Evolutionary conservation across 306 rosid species (phyloP).

Genomic region (Astragalus membranaceus): DNA sequence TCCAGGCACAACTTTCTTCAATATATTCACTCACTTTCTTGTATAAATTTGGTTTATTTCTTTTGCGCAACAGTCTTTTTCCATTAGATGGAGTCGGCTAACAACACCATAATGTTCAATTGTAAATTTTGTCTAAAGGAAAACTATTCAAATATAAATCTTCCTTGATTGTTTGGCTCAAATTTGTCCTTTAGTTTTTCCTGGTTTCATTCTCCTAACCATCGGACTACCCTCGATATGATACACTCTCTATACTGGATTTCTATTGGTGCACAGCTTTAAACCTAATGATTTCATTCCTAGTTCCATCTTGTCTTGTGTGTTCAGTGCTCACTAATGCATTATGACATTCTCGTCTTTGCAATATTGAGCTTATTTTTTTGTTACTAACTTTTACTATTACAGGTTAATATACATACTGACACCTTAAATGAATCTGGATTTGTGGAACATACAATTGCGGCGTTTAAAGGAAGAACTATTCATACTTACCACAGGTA

Average conservation of each 20-base stretch:
- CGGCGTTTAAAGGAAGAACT: slow-evolving; percentile 84
- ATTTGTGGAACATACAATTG: slow-evolving; percentile 85
- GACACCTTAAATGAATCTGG: slow-evolving; percentile 96
- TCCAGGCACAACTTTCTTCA: slow-evolving; percentile 49
- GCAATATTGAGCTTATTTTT: not conserved
- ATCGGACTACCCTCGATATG: not conserved
- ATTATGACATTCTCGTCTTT: not conserved
- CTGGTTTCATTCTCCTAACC: not conserved
- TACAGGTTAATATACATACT: slow-evolving; percentile 90
- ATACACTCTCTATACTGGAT: not conserved
- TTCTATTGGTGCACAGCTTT: not conserved
- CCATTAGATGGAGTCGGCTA: not conserved
- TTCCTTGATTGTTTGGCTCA: not conserved
- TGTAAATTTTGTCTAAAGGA: not conserved
- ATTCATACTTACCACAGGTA: slow-evolving; percentile 96
- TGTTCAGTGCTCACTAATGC: not conserved
- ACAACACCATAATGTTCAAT: not conserved
- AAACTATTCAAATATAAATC: not conserved
- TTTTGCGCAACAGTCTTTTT: not conserved
- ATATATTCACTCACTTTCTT: not conserved
- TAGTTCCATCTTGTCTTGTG: not conserved
- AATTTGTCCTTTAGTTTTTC: not conserved
- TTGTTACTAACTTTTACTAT: slow-evolving; percentile 1
- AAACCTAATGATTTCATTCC: not conserved
- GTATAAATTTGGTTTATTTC: not conserved